Evolutionary conservation across 768 basidiomycete species (phyloP).

Genomic region (Mycena pura): DNA sequence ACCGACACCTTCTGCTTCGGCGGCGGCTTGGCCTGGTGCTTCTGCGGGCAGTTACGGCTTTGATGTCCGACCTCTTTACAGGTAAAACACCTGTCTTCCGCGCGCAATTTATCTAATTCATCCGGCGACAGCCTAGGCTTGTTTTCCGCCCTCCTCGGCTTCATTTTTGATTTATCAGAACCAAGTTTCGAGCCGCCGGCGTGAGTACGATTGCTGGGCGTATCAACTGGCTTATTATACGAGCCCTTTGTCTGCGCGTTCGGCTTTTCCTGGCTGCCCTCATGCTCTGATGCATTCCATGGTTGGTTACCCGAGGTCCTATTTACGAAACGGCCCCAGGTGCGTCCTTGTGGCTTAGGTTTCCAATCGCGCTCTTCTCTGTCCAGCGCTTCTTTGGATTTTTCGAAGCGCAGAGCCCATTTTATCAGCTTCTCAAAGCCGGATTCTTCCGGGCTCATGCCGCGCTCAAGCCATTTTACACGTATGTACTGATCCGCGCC

Average conservation of each 20-base stretch:
- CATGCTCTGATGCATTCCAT: background rate
- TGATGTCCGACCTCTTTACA: conserved; percentile 32
- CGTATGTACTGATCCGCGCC: conserved; percentile 6
- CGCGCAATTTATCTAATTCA: conserved; percentile 20
- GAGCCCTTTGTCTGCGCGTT: background rate
- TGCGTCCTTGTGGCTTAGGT: conserved; percentile 6
- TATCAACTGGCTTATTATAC: no score
- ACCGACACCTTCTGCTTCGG: background rate
- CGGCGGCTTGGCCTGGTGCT: conserved; percentile 18
- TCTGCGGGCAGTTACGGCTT: conserved; percentile 28
- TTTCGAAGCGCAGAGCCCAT: conserved; percentile 8
- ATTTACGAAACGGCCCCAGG: conserved; percentile 3
- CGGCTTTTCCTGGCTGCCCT: background rate
- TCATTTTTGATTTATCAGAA: background rate
- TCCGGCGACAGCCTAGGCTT: conserved; percentile 9
- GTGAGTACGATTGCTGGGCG: no score
- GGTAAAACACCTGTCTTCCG: conserved; percentile 29
- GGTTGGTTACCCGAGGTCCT: conserved; percentile 8
- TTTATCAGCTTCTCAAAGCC: conserved; percentile 1
- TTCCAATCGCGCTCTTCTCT: conserved; percentile 6
- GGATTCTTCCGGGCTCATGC: conserved; percentile 7
- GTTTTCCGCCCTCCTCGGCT: background rate
- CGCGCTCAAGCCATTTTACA: conserved; percentile 2
- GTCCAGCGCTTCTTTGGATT: background rate
- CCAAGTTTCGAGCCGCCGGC: background rate